Evolutionary conservation across 192 early-diverging fungal species (phyloP), one percentile per base, ranked within the genome.

Genomic region (Backusella tuberculispora): DNA sequence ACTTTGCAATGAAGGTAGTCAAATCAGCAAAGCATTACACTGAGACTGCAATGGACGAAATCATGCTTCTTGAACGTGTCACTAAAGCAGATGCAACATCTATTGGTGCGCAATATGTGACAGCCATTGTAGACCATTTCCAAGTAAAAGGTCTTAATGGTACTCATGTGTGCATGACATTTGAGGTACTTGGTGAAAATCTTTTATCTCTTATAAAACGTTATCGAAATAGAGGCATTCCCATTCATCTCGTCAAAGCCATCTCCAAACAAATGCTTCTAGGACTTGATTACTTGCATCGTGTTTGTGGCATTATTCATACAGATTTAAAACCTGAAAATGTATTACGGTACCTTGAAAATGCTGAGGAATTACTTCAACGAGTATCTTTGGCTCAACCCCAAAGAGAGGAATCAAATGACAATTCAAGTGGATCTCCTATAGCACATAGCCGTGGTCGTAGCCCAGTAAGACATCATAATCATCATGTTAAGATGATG

Each of bases 261-360:
- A 93, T 99, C 66, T 85, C 92, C 7, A 91, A 93, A 73, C 98
- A 99, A 81, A 90, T 98, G 15, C 85, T 98, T 29, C 86, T 94
- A 79, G 97, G 95, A 4, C 79, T 99, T 74, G 96, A 97, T 69
- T 99, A 97, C 78, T 86, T 99, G 77, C 98, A 99, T 82, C 85
- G 90, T 3, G 90, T 94, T 56, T 99, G 98, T 84, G 89, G 90
- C 40, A 96, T 99, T 73, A 98, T 99, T 69, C 98, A 99, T 84
- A 99, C 98, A 0, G 98, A 99, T 81, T 80, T 99, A 47, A 99
- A 99, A 75, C 98, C 97, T 12, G 98, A 99, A 82, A 99, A 99
- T 79, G 92, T 98, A 5, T 87, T 99, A 7, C 92, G 97, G n/a
- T 95, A 93, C 72, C 90, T 99, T 41, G 91, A 91, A 48, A 86